Conservation (phyloP, 352 stramenopile species). For the Phytophthora pinifolia region DNA sequence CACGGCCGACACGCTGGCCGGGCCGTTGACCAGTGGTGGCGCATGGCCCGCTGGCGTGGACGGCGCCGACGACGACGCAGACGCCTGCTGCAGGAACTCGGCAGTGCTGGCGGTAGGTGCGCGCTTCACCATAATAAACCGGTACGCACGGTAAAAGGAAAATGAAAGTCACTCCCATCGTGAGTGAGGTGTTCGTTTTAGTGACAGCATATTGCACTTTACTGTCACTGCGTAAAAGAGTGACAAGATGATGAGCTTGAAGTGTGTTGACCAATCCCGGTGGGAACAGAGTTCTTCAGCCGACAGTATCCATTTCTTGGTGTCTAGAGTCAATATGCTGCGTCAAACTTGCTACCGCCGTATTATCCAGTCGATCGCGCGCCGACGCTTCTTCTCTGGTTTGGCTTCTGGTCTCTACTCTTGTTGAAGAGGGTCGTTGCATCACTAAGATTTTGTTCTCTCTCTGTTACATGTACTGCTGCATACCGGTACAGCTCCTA, state of each 20-base stretch:
- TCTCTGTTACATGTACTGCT: background rate
- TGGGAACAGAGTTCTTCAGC: background rate
- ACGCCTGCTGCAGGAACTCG: constrained; percentile 18
- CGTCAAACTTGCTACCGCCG: background rate
- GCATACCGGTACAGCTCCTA: constrained; percentile 1
- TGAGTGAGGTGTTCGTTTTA: too few species aligned
- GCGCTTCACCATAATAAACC: constrained; percentile 42
- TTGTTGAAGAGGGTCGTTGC: background rate
- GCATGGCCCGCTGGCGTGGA: constrained; percentile 8
- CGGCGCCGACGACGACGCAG: constrained; percentile 10
- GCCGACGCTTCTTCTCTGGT: constrained; percentile 22
- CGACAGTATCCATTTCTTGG: background rate
- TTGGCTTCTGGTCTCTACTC: background rate
- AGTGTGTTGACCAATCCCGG: background rate
- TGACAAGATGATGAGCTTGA: constrained; percentile 13
- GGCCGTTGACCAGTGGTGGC: constrained; percentile 20
- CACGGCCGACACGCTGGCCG: constrained; percentile 73
- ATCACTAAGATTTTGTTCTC: constrained; percentile 1
- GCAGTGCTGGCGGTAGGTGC: constrained; percentile 11
- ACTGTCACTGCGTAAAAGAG: background rate
- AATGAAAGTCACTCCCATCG: background rate
- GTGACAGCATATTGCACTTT: background rate
- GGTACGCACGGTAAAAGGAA: constrained; percentile 15
- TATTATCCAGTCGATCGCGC: background rate
- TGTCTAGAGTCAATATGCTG: constrained; percentile 8